Evolutionary conservation across 2,329 filamentous ascomycete species (phyloP).

Genomic region (Rhexocercosporidium sp.): DNA sequence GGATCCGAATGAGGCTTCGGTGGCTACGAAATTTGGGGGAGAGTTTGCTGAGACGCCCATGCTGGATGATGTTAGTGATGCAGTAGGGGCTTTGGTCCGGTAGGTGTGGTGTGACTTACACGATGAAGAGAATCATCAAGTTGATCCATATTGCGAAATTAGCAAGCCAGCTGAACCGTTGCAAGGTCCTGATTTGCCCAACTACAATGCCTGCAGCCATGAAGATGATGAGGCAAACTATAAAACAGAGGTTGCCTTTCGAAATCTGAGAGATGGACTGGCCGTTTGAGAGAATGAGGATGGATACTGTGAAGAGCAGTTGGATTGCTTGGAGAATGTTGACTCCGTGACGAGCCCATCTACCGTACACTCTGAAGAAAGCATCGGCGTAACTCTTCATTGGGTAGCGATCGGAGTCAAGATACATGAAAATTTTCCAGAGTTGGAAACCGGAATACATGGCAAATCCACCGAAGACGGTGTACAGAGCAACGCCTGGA

Average conservation of each 20-base stretch:
- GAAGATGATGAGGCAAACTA: constrained; percentile 57
- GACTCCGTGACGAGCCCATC: constrained; percentile 50
- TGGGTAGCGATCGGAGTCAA: constrained; percentile 36
- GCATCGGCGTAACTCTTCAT: constrained; percentile 41
- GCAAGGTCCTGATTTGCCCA: constrained; percentile 61
- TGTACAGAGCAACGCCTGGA: constrained; percentile 34
- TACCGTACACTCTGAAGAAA: constrained; percentile 53
- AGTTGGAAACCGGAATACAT: constrained; percentile 37
- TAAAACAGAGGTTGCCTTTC: constrained; percentile 56
- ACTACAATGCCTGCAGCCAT: constrained; percentile 56
- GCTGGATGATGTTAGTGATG: constrained; percentile 11
- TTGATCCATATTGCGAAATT: constrained; percentile 63
- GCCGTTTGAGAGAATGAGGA: constrained; percentile 58
- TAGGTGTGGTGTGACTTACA: constrained; percentile 30
- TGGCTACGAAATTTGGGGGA: constrained; percentile 52
- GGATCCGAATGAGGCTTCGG: constrained; percentile 40
- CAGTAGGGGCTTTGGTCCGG: background rate
- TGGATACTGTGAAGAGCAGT: constrained; percentile 55
- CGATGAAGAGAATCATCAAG: constrained; percentile 57
- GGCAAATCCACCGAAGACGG: constrained; percentile 34
- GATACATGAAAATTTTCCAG: constrained; percentile 32
- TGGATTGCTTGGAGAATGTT: constrained; percentile 55
- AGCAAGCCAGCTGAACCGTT: constrained; percentile 59
- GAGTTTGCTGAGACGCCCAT: constrained; percentile 58
- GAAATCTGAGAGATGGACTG: constrained; percentile 60